Evolutionary conservation across 73 alveolate genomes (phyloP), one percentile per base, ranked within the genome.

Genomic region (Durusdinium trenchii): DNA sequence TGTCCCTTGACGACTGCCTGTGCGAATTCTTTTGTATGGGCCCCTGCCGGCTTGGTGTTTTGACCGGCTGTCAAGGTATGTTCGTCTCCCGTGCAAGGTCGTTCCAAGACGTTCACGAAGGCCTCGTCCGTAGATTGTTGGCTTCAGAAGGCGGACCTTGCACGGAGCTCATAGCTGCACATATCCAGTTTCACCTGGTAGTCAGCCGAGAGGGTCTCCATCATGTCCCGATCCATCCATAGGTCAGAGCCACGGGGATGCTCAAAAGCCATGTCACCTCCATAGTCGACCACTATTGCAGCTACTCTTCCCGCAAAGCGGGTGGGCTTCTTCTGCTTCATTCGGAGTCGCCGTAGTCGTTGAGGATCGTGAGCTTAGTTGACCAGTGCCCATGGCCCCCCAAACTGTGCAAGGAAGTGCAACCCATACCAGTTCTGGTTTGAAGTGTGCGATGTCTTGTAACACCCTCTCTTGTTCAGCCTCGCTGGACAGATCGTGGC

Each of bases 1-100:
- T 45, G 46, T 2, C 62, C 87, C 62, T 78, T 43, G 62, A 78
- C 38, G 42, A 78, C 87, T 0, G 62, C 62, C 23, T 9, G 26
- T 12, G 62, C 42, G 47, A 78, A 78, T 43, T 78, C 87, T 61
- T 78, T 78, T 54, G 87, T 78, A 16, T 78, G 46, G 87, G 46
- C 23, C 40, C 87, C 87, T 3, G 87, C 87, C 1, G 87, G 87
- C 26, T 30, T 12, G 62, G 87, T 78, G 64, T 78, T 78, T 61
- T 20, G 12, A 3, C 87, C 87, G 1, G 26, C 64, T 0, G 87
- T 78, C 2, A 43, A 9, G 42, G 87, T 43, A 43, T 78, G 87
- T 4, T 45, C 62, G 38, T 78, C 87, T 1, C 87, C 87, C 7
- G 45, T 36, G 43, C 87, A 78, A 0, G 60, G 42, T 61, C 6